phyloP scores from a whole-genome alignment of 2,329 filamentous ascomycete genomes.

The Didymella segeticola region DNA sequence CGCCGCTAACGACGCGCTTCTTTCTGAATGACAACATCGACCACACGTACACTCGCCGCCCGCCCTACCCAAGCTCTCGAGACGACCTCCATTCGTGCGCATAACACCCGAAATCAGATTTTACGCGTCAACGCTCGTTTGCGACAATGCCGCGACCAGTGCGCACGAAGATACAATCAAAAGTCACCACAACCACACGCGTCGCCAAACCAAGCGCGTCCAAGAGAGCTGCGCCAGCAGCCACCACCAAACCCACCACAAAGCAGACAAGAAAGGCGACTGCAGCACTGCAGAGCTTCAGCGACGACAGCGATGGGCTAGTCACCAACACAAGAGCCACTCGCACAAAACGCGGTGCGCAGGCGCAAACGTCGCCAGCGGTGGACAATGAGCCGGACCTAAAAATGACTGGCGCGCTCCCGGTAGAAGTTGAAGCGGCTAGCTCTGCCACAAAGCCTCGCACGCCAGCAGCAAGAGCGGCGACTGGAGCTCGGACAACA shows the following conservation, averaged over 20 bases:
- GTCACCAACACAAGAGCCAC: conserved; percentile 37
- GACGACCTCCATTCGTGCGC: conserved; percentile 14
- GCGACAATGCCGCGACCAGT: conserved; percentile 47
- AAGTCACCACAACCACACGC: conserved; percentile 29
- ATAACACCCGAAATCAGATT: background rate
- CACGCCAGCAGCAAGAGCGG: conserved; percentile 31
- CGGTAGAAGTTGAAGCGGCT: conserved; percentile 18
- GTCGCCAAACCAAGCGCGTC: conserved; percentile 36
- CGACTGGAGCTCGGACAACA: conserved; percentile 25
- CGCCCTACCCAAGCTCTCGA: conserved; percentile 1
- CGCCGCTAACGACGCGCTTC: conserved; percentile 20
- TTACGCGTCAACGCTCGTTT: conserved; percentile 1
- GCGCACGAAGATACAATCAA: conserved; percentile 46
- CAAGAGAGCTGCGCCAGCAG: conserved; percentile 26
- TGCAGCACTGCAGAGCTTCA: conserved; percentile 32
- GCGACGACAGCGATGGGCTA: conserved; percentile 49
- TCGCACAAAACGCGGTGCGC: conserved; percentile 28
- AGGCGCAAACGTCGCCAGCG: conserved; percentile 27
- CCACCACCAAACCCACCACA: conserved; percentile 23
- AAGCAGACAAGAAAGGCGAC: conserved; percentile 21
- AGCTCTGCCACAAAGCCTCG: conserved; percentile 16
- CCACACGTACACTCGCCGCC: conserved; percentile 11
- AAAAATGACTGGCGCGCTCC: conserved; percentile 49
- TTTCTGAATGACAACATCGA: conserved; percentile 17
- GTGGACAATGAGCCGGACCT: conserved; percentile 31